phyloP scores from a whole-genome alignment of 345 rosid genomes.

The Anacardium occidentale region DNA sequence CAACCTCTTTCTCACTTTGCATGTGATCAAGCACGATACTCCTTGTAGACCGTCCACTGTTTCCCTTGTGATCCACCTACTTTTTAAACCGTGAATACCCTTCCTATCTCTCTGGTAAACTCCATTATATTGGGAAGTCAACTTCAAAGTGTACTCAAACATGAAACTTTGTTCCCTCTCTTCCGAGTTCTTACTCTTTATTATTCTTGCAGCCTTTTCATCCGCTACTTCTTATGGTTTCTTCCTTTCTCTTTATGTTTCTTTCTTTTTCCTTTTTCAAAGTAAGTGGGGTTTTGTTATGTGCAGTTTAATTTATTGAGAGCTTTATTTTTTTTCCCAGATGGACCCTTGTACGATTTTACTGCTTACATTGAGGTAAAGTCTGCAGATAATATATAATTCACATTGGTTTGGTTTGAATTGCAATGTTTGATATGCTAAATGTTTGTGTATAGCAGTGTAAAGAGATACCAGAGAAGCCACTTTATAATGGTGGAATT shows the following conservation, averaged over 20 bases:
- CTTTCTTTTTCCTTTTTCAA: neutral
- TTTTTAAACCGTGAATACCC: neutral
- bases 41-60: constrained; percentile 19
- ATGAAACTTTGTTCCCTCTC: constrained; percentile 22
- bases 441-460: constrained; percentile 48
- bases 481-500: constrained; percentile 78
- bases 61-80: constrained; percentile 32
- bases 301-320: neutral
- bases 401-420: neutral
- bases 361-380: constrained; percentile 72
- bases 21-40: constrained; percentile 33
- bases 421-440: neutral
- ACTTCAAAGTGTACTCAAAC: constrained; percentile 2
- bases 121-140: neutral
- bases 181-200: constrained; percentile 24
- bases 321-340: constrained; percentile 34
- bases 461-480: constrained; percentile 49
- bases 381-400: neutral
- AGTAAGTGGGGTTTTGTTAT: neutral
- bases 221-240: constrained; percentile 44
- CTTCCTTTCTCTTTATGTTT: neutral
- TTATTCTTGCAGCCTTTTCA: constrained; percentile 29
- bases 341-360: constrained; percentile 60
- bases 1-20: neutral
- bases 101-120: neutral